Evolutionary conservation across 1,139 yeast genomes (phyloP), one percentile per base, ranked within the genome.

Genomic region (Pichia sp.): DNA sequence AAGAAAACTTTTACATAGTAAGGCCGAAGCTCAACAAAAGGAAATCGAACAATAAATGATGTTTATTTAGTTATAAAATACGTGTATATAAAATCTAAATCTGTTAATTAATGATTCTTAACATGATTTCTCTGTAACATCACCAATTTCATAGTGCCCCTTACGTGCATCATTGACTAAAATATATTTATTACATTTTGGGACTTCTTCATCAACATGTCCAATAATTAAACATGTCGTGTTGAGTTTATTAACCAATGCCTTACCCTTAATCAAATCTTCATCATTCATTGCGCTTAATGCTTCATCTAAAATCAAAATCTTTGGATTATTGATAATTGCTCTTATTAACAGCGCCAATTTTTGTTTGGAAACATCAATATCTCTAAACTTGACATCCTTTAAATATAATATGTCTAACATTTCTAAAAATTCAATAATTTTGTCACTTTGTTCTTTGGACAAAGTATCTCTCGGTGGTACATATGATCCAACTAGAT

Each of bases 241-340:
- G 13, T 56, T 51, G 72, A 84, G 79, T 23, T 72, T 65, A 40
- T 78, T 74, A 16, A 89, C 69, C n/a, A 83, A 61, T 16, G 71
- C 69, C 59, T 86, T 89, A 55, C 96, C 89, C 52, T 71, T 71
- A 24, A 71, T 69, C 64, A 89, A 75, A 38, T 82, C 72, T 29
- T 68, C 76, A 50, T 80, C 83, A 44, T 85, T 88, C 94, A 90
- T 87, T 29, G 92, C 94, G 16, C 96, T 85, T 54, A 92, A 81
- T 0, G 97, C 96, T 68, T 92, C 98, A 63, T 92, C 98, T 3
- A 92, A 70, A 47, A 92, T 84, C 43, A 92, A 69, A 3, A 92
- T 68, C 43, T 77, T 76, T 0, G 98, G 98, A 53, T 77, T 70
- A 63, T 85, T 87, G 45, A 86, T 73, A 16, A 89, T 61, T 1